These are phyloP conservation scores for Leccinum ochraceum DNA, from an alignment of 768 basidiomycete genomes.

Conservation along the genomic window DNA sequence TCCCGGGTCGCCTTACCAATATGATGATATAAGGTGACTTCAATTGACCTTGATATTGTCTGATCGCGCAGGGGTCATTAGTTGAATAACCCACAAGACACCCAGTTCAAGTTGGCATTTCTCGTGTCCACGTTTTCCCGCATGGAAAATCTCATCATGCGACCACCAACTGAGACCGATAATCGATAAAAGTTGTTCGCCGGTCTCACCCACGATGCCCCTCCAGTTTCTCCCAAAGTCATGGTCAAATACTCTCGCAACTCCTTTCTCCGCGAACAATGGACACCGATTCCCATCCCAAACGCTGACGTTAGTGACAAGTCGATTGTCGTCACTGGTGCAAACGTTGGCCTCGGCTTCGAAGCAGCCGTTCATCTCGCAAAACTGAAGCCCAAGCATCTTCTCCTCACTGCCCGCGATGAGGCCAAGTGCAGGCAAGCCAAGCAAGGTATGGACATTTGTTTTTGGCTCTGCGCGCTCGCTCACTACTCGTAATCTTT, in stretches of 20 bases:
- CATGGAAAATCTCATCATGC: not conserved
- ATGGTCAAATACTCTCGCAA: constrained; percentile 28
- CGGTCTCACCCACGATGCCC: not conserved
- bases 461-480: not conserved
- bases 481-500: constrained; percentile 5
- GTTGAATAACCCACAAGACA: not conserved
- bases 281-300: constrained; percentile 27
- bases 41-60: not conserved
- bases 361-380: constrained; percentile 30
- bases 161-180: not conserved
- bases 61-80: too few relatives aligned
- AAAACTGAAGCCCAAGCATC: constrained; percentile 24
- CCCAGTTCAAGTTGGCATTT: not conserved
- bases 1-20: not conserved
- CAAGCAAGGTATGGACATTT: constrained; percentile 18
- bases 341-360: constrained; percentile 34
- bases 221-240: not conserved
- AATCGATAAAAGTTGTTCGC: not conserved
- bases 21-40: not conserved
- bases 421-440: constrained; percentile 21
- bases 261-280: constrained; percentile 30
- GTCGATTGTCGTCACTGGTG: constrained; percentile 26
- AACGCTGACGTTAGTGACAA: constrained; percentile 23
- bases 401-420: constrained; percentile 30
- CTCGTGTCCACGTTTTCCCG: not conserved